phyloP scores from a whole-genome alignment of 1,284 basidiomycete genomes.

The Phellopilus nigrolimitatus region DNA sequence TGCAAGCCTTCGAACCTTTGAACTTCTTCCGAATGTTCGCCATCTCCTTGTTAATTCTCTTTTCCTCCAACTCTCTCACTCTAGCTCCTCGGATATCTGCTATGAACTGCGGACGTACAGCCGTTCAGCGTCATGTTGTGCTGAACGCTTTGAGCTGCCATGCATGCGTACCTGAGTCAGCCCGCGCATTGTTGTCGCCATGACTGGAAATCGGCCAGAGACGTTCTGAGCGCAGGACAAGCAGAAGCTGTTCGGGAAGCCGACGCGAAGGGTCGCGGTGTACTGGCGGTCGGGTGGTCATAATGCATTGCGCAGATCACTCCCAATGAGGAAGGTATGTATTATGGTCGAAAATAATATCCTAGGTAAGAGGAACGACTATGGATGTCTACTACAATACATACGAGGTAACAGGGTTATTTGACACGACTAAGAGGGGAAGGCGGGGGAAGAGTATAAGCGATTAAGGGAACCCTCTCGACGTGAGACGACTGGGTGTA shows the following conservation, averaged over 20 bases:
- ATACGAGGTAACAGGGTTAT: too few species aligned
- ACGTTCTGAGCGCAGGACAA: too few species aligned
- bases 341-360: too few species aligned
- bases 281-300: background rate
- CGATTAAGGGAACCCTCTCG: background rate
- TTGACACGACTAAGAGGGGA: too few species aligned
- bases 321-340: too few species aligned
- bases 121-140: constrained; percentile 4
- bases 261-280: background rate
- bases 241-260: too few species aligned
- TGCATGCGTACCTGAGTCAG: constrained; percentile 76
- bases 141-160: too few species aligned
- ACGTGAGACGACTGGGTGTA: constrained; percentile 53
- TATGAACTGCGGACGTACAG: constrained; percentile 70
- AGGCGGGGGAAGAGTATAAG: too few species aligned
- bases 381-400: background rate
- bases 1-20: constrained; percentile 58
- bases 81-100: constrained; percentile 93
- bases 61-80: constrained; percentile 89
- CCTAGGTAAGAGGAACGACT: too few species aligned
- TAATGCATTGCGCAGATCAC: too few species aligned
- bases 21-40: constrained; percentile 99
- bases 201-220: constrained; percentile 32
- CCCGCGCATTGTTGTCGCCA: constrained; percentile 87
- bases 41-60: constrained; percentile 99